phyloP scores from a whole-genome alignment of 305 asterid genomes.

The Fraxinus baroniana region DNA sequence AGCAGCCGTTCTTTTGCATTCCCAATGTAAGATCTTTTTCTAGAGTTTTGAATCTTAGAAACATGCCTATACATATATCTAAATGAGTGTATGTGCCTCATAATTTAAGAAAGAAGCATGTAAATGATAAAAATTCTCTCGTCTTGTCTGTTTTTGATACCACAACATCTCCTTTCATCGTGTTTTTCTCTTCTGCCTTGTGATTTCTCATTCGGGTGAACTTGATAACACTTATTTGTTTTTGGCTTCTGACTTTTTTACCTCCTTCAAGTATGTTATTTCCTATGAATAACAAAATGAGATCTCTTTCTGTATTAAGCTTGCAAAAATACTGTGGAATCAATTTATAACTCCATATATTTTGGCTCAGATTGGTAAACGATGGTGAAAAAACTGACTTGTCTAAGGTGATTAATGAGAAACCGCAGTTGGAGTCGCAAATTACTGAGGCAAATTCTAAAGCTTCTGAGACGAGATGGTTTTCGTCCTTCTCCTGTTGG shows the following conservation, averaged over 20 bases:
- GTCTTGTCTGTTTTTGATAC: background rate
- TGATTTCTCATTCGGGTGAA: background rate
- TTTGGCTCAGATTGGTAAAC: constrained; percentile 48
- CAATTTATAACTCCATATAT: background rate
- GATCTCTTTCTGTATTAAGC: background rate
- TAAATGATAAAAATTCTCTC: background rate
- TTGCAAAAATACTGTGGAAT: background rate
- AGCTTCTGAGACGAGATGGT: constrained; percentile 40
- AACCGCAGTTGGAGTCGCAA: constrained; percentile 29
- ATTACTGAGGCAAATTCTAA: constrained; percentile 24
- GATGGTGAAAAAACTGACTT: constrained; percentile 43
- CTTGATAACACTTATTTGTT: background rate
- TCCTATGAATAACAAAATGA: background rate
- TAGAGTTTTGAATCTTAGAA: background rate
- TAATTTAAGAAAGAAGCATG: background rate
- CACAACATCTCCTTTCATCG: background rate
- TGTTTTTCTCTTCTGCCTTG: background rate
- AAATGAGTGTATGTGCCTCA: background rate
- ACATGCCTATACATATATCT: background rate
- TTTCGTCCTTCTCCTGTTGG: constrained; percentile 55
- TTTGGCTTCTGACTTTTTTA: background rate
- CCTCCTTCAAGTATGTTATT: background rate
- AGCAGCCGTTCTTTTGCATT: constrained; percentile 78
- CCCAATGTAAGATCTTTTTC: constrained; percentile 66
- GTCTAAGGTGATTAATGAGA: constrained; percentile 38